Percentiles rank a stretch among this genome's conserved stretches.
Conservation (phyloP, 2,329 filamentous ascomycete genomes). For the Periconia sp. region DNA sequence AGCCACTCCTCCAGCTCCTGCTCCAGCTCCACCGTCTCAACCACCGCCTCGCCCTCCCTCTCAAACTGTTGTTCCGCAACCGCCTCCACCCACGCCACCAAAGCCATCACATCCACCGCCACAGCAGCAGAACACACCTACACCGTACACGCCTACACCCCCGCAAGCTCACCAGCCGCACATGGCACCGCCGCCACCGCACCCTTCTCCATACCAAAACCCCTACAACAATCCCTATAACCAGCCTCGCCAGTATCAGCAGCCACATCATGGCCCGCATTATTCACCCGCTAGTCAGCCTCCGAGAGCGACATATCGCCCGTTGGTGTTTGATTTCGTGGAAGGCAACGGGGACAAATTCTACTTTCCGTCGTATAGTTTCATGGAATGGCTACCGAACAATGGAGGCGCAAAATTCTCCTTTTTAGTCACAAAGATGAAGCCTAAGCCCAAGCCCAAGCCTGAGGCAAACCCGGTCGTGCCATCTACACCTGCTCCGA, state of each 20-base stretch:
- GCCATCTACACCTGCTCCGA: conserved; percentile 35
- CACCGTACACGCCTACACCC: conserved; percentile 22
- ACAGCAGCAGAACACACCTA: conserved; percentile 10
- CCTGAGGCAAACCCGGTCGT: conserved; percentile 25
- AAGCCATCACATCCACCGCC: conserved; percentile 9
- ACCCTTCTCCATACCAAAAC: conserved; percentile 20
- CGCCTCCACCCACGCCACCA: conserved; percentile 11
- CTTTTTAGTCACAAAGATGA: conserved; percentile 78
- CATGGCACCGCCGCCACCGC: conserved; percentile 20
- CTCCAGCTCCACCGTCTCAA: conserved; percentile 21
- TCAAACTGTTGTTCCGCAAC: not conserved
- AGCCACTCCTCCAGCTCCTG: conserved; percentile 13
- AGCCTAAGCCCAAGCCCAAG: conserved; percentile 49
- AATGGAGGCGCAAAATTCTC: conserved; percentile 72
- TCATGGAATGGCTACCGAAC: conserved; percentile 70
- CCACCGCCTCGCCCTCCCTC: conserved; percentile 16
- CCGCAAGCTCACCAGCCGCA: conserved; percentile 24
- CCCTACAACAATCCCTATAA: conserved; percentile 25
- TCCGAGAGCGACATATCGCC: conserved; percentile 52
- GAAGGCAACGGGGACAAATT: conserved; percentile 71
- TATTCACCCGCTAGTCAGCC: conserved; percentile 46
- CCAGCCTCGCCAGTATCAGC: conserved; percentile 27
- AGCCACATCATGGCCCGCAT: conserved; percentile 23
- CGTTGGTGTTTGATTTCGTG: conserved; percentile 46
- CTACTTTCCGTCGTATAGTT: conserved; percentile 78